Evolutionary conservation across 805 yeast species (phyloP).

Genomic region (Danielia oregonensis): DNA sequence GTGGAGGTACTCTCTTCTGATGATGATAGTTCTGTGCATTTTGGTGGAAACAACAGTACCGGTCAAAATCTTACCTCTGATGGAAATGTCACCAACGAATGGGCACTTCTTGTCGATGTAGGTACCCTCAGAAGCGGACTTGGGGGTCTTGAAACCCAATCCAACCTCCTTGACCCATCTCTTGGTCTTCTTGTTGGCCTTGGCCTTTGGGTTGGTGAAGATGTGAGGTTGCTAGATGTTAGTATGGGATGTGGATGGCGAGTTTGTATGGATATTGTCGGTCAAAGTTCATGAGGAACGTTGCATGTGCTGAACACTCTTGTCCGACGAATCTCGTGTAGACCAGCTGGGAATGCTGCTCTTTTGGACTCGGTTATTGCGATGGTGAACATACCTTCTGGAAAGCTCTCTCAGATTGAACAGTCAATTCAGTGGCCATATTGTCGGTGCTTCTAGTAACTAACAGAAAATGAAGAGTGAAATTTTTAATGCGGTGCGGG

Average conservation of each 20-base stretch:
- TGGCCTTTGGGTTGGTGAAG: slow-evolving; percentile 99
- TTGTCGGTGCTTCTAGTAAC: slow-evolving; percentile 27
- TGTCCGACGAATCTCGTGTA: too few relatives aligned
- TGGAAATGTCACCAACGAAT: slow-evolving; percentile 92
- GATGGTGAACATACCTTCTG: slow-evolving; percentile 78
- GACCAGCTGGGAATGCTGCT: too few relatives aligned
- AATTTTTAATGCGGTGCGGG: slow-evolving; percentile 16
- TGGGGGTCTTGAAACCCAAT: slow-evolving; percentile 99
- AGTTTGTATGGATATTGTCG: not conserved
- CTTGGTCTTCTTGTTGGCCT: slow-evolving; percentile 98
- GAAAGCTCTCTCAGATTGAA: slow-evolving; percentile 99
- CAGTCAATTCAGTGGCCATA: slow-evolving; percentile 99
- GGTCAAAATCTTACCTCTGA: slow-evolving; percentile 99
- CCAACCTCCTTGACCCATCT: slow-evolving; percentile 99
- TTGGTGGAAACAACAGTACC: slow-evolving; percentile 99
- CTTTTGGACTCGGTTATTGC: too few relatives aligned
- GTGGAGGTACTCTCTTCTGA: slow-evolving; percentile 99
- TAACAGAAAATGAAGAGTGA: slow-evolving; percentile 7
- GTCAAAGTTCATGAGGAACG: too few relatives aligned
- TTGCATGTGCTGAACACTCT: too few relatives aligned
- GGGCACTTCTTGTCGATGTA: slow-evolving; percentile 99
- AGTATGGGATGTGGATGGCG: slow-evolving; percentile 25
- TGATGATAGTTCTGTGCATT: slow-evolving; percentile 99
- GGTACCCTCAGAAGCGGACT: slow-evolving; percentile 95
- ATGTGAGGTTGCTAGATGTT: slow-evolving; percentile 95